Evolutionary conservation across 164 flowering plant species (phyloP), one percentile per base, ranked within the genome.

Genomic region (Stephania cephalantha): DNA sequence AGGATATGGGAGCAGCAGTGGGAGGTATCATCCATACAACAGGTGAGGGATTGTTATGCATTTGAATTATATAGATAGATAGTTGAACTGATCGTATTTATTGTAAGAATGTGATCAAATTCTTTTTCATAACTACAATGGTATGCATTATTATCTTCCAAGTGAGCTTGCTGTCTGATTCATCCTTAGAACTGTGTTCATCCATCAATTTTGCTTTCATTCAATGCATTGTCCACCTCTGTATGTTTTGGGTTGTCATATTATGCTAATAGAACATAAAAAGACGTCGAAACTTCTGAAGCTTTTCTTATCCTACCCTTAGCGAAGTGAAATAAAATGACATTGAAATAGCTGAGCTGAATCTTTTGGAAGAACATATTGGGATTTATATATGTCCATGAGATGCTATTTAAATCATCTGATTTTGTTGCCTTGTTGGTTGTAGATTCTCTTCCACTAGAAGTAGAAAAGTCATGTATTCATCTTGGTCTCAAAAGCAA

Each of bases 11-110:
- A 75, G 81, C 61, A 78, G 78, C 70, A 65, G 72, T 18, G 82
- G 80, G 71, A 82, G 88, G 77, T 84, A 80, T 78, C 88, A 87
- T 79, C 90, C 90, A 46, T 87, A 87, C 74, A 77, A 74, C 70
- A 80, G 78, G 31, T 72, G 55, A 74, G 65, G 30, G 61, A 64
- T 50, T 50, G 5, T 18, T 15, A 58, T 58, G 20, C 64, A 58
- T 35, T 35, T 58, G 64, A 58, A 58, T 15, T 3, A 3, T 15
- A 18, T 5, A 15, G 64, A 58, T 3, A 3, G 64, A 58, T 3
- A 3, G 64, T 6, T 2, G 42, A 17, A 58, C n/a, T 15, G 18
- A 15, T 58, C 20, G 15, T 58, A 58, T 58, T 15, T n/a, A 58
- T n/a, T 58, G n/a, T 58, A 58, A 58, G 64, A 58, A 58, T 12